These are phyloP conservation scores for Aureobasidium sp. DNA, from an alignment of 2,329 filamentous ascomycete species.

Conservation along the genomic window DNA sequence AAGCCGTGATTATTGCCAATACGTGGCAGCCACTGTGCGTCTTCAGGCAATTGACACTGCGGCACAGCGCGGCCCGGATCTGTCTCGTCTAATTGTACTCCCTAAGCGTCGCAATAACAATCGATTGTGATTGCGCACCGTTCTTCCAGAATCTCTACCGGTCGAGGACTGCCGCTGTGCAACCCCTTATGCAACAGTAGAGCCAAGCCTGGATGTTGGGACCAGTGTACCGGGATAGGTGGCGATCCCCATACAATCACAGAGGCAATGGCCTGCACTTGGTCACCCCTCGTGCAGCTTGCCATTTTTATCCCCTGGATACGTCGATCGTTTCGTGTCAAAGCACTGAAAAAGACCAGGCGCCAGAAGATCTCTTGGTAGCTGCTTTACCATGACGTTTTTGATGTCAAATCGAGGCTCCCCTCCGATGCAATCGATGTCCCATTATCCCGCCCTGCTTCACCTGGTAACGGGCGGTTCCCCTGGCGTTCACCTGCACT, in stretches of 20 bases:
- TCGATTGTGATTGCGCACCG: conserved; percentile 4
- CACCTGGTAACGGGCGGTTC: conserved; percentile 1
- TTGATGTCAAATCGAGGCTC: not conserved
- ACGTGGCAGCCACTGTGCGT: conserved; percentile 3
- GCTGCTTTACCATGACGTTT: conserved; percentile 1
- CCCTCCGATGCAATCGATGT: conserved; percentile 4
- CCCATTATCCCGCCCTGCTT: not conserved
- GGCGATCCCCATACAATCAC: conserved; percentile 2
- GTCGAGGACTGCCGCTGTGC: not conserved
- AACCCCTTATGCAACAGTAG: conserved; percentile 12
- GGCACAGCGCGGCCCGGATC: not conserved
- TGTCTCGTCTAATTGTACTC: not conserved
- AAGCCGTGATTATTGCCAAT: conserved; percentile 8
- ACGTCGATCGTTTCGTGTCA: conserved; percentile 13
- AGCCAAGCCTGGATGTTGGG: conserved; percentile 7
- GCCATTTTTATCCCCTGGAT: conserved; percentile 5
- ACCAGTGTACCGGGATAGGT: not conserved
- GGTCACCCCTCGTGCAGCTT: conserved; percentile 10
- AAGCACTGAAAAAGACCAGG: not conserved
- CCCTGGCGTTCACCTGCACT: conserved; percentile 9
- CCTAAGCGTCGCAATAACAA: not conserved
- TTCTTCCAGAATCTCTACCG: conserved; percentile 12
- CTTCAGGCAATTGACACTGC: not conserved
- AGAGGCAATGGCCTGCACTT: conserved; percentile 6
- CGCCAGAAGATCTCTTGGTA: not conserved